Evolutionary conservation across 108 stramenopile species (phyloP).

Genomic region (Cyclotella atomus): DNA sequence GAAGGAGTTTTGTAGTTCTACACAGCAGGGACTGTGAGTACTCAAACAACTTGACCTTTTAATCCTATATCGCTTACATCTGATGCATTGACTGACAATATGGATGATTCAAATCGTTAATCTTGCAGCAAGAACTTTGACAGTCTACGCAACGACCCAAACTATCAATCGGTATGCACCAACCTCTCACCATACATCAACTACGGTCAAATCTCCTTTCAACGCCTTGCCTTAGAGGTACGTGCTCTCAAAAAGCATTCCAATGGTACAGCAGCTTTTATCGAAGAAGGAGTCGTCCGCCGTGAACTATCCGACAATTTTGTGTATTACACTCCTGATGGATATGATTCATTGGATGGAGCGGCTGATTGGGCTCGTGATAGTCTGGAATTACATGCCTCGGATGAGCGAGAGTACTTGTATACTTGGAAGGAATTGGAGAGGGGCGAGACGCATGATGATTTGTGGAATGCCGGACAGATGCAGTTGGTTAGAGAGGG

Average conservation of each 20-base stretch:
- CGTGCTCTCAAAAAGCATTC: constrained; percentile 73
- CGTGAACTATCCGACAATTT: constrained; percentile 97
- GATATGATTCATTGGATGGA: constrained; percentile 86
- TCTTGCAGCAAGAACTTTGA: constrained; percentile 68
- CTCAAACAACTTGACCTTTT: background rate
- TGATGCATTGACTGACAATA: no score
- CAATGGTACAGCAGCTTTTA: constrained; percentile 81
- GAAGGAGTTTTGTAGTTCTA: constrained; percentile 65
- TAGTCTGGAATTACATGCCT: constrained; percentile 81
- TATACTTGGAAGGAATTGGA: constrained; percentile 90
- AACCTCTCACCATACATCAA: constrained; percentile 91
- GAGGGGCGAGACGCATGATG: constrained; percentile 90
- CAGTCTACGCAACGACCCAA: constrained; percentile 93
- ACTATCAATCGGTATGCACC: constrained; percentile 65
- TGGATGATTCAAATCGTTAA: no score
- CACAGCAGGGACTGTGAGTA: constrained; percentile 53
- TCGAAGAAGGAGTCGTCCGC: constrained; percentile 96
- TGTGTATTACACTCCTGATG: constrained; percentile 90
- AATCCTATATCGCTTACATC: background rate
- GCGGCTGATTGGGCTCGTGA: constrained; percentile 96
- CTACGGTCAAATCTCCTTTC: constrained; percentile 89
- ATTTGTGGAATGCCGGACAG: constrained; percentile 99
- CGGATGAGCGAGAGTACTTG: constrained; percentile 85
- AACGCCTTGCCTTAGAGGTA: constrained; percentile 77
- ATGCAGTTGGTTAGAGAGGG: constrained; percentile 90